Conservation (phyloP, 768 basidiomycete genomes). For the Udeniomyces megalosporus region DNA sequence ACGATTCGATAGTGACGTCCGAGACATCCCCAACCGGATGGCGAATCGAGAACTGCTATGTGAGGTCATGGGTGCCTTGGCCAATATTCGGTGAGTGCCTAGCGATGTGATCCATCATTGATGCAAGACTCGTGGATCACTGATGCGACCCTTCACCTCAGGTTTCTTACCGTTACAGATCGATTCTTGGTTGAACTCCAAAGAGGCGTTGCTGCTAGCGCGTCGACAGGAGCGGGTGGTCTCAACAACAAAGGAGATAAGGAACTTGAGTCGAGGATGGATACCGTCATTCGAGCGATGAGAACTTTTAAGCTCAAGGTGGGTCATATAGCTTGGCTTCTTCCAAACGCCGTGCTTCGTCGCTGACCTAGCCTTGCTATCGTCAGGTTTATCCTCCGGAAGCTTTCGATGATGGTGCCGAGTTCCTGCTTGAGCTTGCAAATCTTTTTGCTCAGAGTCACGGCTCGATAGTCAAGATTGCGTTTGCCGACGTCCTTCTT, state of each 20-base stretch:
- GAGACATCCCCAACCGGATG: no score
- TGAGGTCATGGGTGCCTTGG: not conserved
- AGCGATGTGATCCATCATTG: no score
- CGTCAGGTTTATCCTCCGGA: slow-evolving; percentile 82
- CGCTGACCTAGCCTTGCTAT: slow-evolving; percentile 3
- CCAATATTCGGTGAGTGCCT: slow-evolving; percentile 14
- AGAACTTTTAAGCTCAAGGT: slow-evolving; percentile 71
- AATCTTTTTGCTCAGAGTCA: slow-evolving; percentile 71
- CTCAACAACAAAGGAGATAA: slow-evolving; percentile 23
- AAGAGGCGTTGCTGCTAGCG: slow-evolving; percentile 40
- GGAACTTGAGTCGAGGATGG: slow-evolving; percentile 64
- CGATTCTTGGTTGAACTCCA: slow-evolving; percentile 65
- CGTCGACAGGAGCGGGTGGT: slow-evolving; percentile 46
- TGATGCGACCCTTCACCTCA: no score
- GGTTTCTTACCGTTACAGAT: slow-evolving; percentile 79
- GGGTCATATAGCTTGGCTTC: slow-evolving; percentile 10
- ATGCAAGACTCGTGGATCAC: no score
- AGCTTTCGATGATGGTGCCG: slow-evolving; percentile 80
- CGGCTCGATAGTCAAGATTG: slow-evolving; percentile 61
- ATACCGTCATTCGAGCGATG: slow-evolving; percentile 67
- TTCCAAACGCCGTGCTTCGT: not conserved
- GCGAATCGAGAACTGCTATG: no score
- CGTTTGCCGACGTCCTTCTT: slow-evolving; percentile 68
- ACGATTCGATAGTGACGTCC: not conserved
- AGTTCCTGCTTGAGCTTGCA: slow-evolving; percentile 70